Base-by-base conservation (phyloP, 129 eudicot genomes). In the Deinandra increscens region DNA sequence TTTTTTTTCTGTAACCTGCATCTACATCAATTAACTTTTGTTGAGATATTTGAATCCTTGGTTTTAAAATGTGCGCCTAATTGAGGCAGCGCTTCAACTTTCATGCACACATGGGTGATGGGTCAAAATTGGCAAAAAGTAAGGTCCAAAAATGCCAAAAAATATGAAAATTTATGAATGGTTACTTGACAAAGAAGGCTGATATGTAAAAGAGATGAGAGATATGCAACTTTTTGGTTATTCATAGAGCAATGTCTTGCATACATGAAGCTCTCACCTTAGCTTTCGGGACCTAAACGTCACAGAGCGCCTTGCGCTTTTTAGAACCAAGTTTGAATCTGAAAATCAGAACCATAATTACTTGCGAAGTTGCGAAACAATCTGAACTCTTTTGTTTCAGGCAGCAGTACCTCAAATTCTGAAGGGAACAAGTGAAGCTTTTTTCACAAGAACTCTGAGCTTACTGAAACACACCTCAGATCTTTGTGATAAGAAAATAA, bases 331-430 rank as follows among this genome's bases (percentile, higher is more conserved):
- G 29, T 39, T 26, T 41, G 26, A 70, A 23, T 15, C 8, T 9
- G 13, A 53, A 2, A 53, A 18, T 53, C 55, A 49, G 9, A 49
- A 7, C 6, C 51, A 64, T 68, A 11, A 9, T 51, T 29, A 9
- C 59, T 18, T 9, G 60, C 34, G 2, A 20, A 54, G 10, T 18
- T 9, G 60, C 34, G 2, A 20, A 54, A 22, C 64, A 58, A 58
- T 29, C 64, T 58, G 1, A 58, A 58, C 19, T 29, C 60, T 14
- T 60, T 20, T 19, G 36, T 77, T 77, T 19, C 80, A 92, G 98
- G 95, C 95, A 23, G 96, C 98, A 37, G 98, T 93, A 17, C 97
- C 98, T 61, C 80, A 51, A 5, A 89, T 89, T 42, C 58, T 93
- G 7, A 81, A 83, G 80, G 83, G 83, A 80, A 89, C 95, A 1